These are phyloP conservation scores for Globisporangium echinulatum DNA, from an alignment of 352 stramenopile species.

Conservation along the genomic window DNA sequence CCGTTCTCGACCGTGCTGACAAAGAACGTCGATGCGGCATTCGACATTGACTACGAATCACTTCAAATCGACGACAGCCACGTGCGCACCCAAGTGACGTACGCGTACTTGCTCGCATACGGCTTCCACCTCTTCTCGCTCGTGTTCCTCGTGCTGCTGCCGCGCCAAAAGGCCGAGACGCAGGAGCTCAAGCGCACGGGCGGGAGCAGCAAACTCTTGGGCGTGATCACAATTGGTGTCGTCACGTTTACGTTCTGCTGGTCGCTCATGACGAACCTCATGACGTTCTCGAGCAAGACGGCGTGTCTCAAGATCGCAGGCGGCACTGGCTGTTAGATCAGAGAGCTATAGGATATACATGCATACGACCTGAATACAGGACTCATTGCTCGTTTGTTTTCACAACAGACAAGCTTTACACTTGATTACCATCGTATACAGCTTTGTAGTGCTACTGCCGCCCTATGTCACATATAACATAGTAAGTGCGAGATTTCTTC, in stretches of 20 bases:
- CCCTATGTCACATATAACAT: too few relatives aligned
- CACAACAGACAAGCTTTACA: too few relatives aligned
- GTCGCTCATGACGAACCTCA: conserved; percentile 21
- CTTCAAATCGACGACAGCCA: conserved; percentile 15
- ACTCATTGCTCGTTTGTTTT: too few relatives aligned
- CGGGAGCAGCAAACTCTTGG: conserved; percentile 15
- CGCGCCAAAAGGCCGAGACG: conserved; percentile 20
- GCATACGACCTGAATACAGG: too few relatives aligned
- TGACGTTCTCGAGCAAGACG: conserved; percentile 15
- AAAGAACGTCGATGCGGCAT: conserved; percentile 13
- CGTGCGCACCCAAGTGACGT: conserved; percentile 18
- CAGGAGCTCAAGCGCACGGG: conserved; percentile 22
- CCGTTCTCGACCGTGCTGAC: conserved; percentile 17
- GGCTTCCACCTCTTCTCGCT: conserved; percentile 15
- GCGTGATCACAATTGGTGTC: conserved; percentile 13
- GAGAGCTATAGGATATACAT: too few relatives aligned
- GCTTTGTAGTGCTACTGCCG: too few relatives aligned
- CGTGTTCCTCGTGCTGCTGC: conserved; percentile 17
- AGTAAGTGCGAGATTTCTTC: too few relatives aligned
- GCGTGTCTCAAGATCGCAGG: conserved; percentile 10
- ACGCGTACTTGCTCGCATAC: conserved; percentile 20
- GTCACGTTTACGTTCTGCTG: conserved; percentile 13
- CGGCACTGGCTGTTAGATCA: conserved; percentile 22
- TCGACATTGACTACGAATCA: conserved; percentile 14
- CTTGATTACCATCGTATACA: too few relatives aligned